Conservation (phyloP, 2,329 filamentous ascomycete species). For the Trichoderma koningiopsis region DNA sequence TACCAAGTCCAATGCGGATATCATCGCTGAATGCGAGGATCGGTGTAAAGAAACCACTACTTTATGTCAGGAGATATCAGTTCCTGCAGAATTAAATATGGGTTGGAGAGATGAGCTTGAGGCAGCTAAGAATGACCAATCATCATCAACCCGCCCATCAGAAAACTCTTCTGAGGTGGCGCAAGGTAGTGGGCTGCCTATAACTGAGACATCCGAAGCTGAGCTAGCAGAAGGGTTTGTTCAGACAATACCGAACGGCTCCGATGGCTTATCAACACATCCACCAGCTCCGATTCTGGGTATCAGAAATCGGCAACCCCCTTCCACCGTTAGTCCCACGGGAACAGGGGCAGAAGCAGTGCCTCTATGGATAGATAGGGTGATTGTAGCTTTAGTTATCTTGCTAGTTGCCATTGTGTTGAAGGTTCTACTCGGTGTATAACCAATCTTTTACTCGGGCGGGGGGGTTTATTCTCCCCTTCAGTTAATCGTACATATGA, state of each 20-base stretch:
- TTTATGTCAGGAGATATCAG: constrained; percentile 46
- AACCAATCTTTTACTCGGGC: neutral
- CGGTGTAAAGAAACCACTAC: constrained; percentile 47
- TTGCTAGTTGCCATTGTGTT: constrained; percentile 70
- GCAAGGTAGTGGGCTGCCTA: constrained; percentile 43
- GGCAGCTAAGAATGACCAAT: neutral
- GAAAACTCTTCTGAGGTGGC: neutral
- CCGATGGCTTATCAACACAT: neutral
- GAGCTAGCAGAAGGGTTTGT: constrained; percentile 62
- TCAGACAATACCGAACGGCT: constrained; percentile 30
- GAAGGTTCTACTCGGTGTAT: constrained; percentile 50
- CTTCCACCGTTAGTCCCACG: constrained; percentile 3
- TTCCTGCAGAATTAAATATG: constrained; percentile 62
- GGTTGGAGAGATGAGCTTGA: constrained; percentile 74
- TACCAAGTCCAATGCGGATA: constrained; percentile 69
- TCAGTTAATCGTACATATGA: neutral
- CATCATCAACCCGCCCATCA: neutral
- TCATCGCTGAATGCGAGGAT: constrained; percentile 71
- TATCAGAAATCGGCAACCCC: neutral
- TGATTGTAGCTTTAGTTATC: constrained; percentile 72
- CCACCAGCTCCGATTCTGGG: neutral
- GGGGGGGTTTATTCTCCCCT: neutral
- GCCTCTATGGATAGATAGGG: constrained; percentile 76
- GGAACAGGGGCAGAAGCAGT: constrained; percentile 39
- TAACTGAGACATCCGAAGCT: constrained; percentile 48